phyloP scores from a whole-genome alignment of 371 early-diverging fungal genomes.

The Actinomortierella ambigua region DNA sequence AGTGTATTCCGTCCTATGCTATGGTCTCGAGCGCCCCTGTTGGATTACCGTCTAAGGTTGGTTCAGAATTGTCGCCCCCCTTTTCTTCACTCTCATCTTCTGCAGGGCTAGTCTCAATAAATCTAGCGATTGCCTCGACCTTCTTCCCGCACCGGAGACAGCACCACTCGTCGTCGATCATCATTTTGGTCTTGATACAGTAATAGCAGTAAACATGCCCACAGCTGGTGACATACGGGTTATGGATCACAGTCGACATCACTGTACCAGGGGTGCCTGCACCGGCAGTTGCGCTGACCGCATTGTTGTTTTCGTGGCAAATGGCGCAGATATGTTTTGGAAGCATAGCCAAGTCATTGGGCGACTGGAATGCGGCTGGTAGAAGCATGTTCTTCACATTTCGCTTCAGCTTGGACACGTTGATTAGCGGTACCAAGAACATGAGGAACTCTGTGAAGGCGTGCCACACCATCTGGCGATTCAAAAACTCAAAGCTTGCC shows the following conservation, averaged over 20 bases:
- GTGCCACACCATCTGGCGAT: conserved; percentile 93
- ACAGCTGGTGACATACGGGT: conserved; percentile 80
- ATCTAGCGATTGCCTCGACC: conserved; percentile 55
- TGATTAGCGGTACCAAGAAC: conserved; percentile 86
- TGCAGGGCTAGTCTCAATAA: conserved; percentile 2
- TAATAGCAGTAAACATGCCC: conserved; percentile 90
- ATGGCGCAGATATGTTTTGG: conserved; percentile 74
- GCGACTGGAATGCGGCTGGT: conserved; percentile 58
- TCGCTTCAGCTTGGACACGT: conserved; percentile 73
- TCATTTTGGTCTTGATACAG: conserved; percentile 80
- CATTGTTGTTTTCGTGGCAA: conserved; percentile 60
- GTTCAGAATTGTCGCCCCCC: background rate
- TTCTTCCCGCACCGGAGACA: conserved; percentile 81
- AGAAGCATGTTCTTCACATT: conserved; percentile 58
- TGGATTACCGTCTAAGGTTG: too few relatives aligned
- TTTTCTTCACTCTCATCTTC: background rate
- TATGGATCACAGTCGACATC: conserved; percentile 54
- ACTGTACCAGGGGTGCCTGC: conserved; percentile 10
- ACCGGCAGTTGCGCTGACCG: conserved; percentile 14
- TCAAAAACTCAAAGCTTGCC: conserved; percentile 91
- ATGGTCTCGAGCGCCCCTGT: too few relatives aligned
- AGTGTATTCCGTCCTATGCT: too few relatives aligned
- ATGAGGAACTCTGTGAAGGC: conserved; percentile 93
- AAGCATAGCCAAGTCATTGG: conserved; percentile 60
- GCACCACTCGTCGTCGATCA: conserved; percentile 72